Conservation (phyloP, 257 asterid genomes). For the Ligustrum vulgare region DNA sequence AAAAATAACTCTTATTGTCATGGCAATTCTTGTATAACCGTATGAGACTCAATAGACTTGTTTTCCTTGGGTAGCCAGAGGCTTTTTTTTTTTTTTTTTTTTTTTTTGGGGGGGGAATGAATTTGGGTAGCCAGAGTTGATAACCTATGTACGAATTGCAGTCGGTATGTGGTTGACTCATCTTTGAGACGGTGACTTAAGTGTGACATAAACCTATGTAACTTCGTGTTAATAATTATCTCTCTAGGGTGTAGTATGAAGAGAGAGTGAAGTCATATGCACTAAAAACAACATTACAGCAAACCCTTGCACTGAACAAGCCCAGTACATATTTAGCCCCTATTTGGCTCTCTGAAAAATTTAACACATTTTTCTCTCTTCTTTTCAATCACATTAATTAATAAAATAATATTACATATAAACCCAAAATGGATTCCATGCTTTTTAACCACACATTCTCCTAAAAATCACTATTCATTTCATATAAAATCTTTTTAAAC, state of each 20-base stretch:
- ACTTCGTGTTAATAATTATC: background rate
- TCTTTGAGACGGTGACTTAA: background rate
- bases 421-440: too few species aligned
- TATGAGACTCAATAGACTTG: background rate
- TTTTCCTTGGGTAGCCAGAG: background rate
- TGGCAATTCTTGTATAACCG: background rate
- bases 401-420: too few species aligned
- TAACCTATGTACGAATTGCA: background rate
- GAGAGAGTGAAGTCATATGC: constrained; percentile 3
- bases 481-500: too few species aligned
- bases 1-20: background rate
- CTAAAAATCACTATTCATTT: too few species aligned
- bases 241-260: background rate
- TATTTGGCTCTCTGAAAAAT: too few species aligned
- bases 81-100: too few species aligned
- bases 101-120: too few species aligned
- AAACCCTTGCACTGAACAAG: background rate
- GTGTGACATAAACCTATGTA: background rate
- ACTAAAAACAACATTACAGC: background rate
- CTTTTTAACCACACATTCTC: too few species aligned
- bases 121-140: background rate
- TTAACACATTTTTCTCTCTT: too few species aligned
- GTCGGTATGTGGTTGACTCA: background rate
- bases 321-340: background rate
- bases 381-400: too few species aligned